phyloP scores from a whole-genome alignment of 2,329 filamentous ascomycete genomes.

The Spiromastix sp. region DNA sequence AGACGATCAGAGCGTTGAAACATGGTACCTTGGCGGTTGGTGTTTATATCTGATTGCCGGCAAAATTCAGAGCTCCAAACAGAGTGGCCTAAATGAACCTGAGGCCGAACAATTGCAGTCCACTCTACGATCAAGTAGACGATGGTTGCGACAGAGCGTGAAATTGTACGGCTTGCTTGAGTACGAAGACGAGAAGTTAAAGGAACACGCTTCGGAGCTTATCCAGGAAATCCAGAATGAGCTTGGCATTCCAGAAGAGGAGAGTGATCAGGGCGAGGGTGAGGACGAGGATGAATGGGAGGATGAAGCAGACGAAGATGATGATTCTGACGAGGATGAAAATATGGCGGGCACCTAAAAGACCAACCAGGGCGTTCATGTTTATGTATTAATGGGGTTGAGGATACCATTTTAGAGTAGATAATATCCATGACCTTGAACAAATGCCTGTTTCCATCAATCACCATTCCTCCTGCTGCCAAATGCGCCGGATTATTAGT shows the following conservation, averaged over 20 bases:
- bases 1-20: conserved; percentile 89
- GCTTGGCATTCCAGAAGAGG: conserved; percentile 48
- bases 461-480: too few relatives aligned
- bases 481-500: too few relatives aligned
- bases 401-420: not conserved
- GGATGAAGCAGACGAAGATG: conserved; percentile 36
- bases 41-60: conserved; percentile 62
- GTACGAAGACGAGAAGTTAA: conserved; percentile 51
- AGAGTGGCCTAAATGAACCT: conserved; percentile 18
- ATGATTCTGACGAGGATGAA: conserved; percentile 33
- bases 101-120: conserved; percentile 45
- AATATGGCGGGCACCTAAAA: conserved; percentile 45
- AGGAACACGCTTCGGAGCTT: conserved; percentile 34
- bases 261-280: conserved; percentile 47
- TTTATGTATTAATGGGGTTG: conserved; percentile 1
- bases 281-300: conserved; percentile 42
- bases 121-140: conserved; percentile 62
- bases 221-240: conserved; percentile 49
- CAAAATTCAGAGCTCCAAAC: conserved; percentile 23
- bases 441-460: too few relatives aligned
- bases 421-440: too few relatives aligned
- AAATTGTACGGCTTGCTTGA: conserved; percentile 67
- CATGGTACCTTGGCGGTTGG: conserved; percentile 96
- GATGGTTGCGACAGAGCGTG: conserved; percentile 74
- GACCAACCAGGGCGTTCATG: conserved; percentile 14